Conservation (phyloP, 768 basidiomycete genomes). For the Tubosaeta brunneosetosa region DNA sequence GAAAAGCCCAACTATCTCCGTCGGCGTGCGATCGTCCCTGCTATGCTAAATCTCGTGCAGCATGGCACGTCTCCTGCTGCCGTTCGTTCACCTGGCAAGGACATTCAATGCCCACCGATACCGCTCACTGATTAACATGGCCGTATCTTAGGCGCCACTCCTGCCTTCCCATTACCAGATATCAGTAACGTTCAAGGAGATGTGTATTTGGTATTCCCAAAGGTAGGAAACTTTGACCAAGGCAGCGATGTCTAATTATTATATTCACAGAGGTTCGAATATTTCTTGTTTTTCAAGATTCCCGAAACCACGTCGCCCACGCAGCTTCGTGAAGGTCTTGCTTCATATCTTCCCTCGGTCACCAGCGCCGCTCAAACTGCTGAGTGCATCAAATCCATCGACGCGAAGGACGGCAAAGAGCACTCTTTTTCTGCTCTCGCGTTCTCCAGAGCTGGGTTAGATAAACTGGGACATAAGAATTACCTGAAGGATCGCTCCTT, state of each 20-base stretch:
- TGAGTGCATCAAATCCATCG: not conserved
- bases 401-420: not conserved
- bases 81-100: no score
- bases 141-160: not conserved
- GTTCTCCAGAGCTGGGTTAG: not conserved
- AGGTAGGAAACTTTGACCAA: not conserved
- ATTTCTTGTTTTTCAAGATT: not conserved
- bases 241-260: not conserved
- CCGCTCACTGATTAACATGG: no score
- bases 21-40: no score
- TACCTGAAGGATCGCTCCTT: not conserved
- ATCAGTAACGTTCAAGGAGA: not conserved
- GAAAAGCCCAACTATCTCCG: no score
- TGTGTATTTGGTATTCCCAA: not conserved
- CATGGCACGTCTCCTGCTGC: no score
- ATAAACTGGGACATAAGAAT: not conserved
- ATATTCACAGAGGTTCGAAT: not conserved
- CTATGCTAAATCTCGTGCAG: no score
- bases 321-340: not conserved
- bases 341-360: not conserved
- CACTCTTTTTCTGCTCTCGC: not conserved
- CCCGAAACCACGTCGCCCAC: not conserved
- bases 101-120: not conserved
- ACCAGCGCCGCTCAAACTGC: not conserved
- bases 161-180: not conserved